phyloP scores from a whole-genome alignment of 306 rosid genomes.

The Quercus engelmannii region DNA sequence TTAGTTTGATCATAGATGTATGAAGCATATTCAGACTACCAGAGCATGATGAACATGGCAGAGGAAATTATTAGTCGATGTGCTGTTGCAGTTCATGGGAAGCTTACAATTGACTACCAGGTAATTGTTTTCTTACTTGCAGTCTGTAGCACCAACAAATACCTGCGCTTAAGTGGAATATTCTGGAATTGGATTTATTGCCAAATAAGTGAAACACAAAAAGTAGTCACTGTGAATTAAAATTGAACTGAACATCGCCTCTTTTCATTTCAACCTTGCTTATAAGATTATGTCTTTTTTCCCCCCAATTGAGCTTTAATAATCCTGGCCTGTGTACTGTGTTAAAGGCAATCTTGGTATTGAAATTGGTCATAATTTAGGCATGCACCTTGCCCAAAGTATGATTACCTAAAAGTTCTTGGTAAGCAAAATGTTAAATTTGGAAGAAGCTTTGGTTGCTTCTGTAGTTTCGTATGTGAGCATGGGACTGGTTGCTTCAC shows the following conservation, averaged over 20 bases:
- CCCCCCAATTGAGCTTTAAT: background rate
- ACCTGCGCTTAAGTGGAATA: slow-evolving; percentile 4
- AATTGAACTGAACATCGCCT: background rate
- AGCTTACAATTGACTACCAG: slow-evolving; percentile 88
- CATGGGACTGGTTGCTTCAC: slow-evolving; percentile 13
- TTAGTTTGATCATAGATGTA: slow-evolving; percentile 74
- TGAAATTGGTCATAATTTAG: background rate
- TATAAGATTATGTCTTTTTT: background rate
- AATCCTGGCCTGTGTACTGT: background rate
- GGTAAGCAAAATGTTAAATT: background rate
- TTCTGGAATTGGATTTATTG: slow-evolving; percentile 1
- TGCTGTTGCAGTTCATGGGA: slow-evolving; percentile 82
- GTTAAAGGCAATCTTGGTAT: background rate
- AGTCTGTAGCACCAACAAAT: background rate
- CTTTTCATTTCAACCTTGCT: background rate
- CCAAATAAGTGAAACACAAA: background rate
- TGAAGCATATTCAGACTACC: slow-evolving; percentile 97
- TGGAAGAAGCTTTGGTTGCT: background rate
- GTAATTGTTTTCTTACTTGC: slow-evolving; percentile 28
- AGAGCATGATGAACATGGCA: slow-evolving; percentile 94
- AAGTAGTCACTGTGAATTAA: background rate
- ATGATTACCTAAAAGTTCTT: background rate
- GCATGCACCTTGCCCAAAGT: background rate
- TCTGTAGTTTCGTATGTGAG: slow-evolving; percentile 3
- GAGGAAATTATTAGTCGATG: slow-evolving; percentile 91